Percentiles rank a stretch among this genome's conserved stretches.
Conservation (phyloP, 345 rosid species). For the Physaria fendleri region DNA sequence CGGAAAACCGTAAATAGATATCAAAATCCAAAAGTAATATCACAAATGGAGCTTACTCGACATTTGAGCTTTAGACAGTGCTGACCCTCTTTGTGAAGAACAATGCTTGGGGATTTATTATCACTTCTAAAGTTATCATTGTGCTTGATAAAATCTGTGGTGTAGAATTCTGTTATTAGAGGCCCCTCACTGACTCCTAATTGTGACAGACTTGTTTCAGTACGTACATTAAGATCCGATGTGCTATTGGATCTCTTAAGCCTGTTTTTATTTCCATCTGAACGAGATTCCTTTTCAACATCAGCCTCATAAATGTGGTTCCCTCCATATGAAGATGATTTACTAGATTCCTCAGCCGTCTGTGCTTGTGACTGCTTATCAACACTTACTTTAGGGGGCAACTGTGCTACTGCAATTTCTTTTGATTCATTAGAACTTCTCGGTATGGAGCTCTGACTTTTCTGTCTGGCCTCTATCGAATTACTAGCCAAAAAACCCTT, state of each 20-base stretch:
- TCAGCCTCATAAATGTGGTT: slow-evolving; percentile 27
- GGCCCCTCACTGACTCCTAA: slow-evolving; percentile 52
- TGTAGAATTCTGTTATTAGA: slow-evolving; percentile 71
- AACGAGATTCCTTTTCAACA: slow-evolving; percentile 17
- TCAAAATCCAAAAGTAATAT: slow-evolving; percentile 13
- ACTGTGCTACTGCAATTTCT: slow-evolving; percentile 32
- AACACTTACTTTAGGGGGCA: slow-evolving; percentile 33
- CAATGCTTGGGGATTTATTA: slow-evolving; percentile 33
- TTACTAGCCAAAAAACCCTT: slow-evolving; percentile 25
- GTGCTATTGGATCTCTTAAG: slow-evolving; percentile 87
- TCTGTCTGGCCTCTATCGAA: slow-evolving; percentile 17
- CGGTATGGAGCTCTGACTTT: slow-evolving; percentile 25
- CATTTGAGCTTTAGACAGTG: slow-evolving; percentile 58
- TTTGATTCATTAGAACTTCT: slow-evolving; percentile 32
- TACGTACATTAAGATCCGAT: slow-evolving; percentile 49
- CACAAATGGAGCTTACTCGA: slow-evolving; percentile 52
- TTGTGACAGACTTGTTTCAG: slow-evolving; percentile 43
- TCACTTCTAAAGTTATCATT: slow-evolving; percentile 30
- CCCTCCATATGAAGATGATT: slow-evolving; percentile 22
- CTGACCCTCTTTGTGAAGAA: slow-evolving; percentile 42
- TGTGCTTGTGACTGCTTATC: slow-evolving; percentile 34
- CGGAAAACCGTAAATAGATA: neutral
- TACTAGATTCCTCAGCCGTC: slow-evolving; percentile 25
- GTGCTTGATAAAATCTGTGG: slow-evolving; percentile 42
- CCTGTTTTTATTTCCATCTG: slow-evolving; percentile 47